A percentile compares a stretch with the other conserved stretches of the same genome.
phyloP scores from a whole-genome alignment of 192 early-diverging fungal species.

The Backusella liffmaniae region DNA sequence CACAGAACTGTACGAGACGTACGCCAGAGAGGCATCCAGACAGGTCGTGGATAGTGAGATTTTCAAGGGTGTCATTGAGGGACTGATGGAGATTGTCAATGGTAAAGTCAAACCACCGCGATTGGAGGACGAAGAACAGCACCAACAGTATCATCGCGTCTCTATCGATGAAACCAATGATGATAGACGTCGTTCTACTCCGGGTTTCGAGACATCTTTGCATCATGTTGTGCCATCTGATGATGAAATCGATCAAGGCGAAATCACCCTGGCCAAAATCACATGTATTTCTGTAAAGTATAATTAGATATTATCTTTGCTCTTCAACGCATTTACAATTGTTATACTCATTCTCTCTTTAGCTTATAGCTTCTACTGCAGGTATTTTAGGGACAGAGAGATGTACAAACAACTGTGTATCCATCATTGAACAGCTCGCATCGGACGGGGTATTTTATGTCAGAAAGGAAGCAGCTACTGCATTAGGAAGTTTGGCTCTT shows the following conservation, averaged over 20 bases:
- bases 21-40: background rate
- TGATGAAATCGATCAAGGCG: slow-evolving; percentile 35
- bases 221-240: background rate
- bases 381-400: slow-evolving; percentile 42
- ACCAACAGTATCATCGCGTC: slow-evolving; percentile 6
- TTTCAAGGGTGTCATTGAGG: slow-evolving; percentile 48
- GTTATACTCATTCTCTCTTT: background rate
- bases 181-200: slow-evolving; percentile 6
- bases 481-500: slow-evolving; percentile 41
- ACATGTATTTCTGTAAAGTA: slow-evolving; percentile 36
- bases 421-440: slow-evolving; percentile 47
- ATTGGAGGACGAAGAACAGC: background rate
- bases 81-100: slow-evolving; percentile 33
- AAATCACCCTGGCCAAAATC: slow-evolving; percentile 37
- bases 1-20: slow-evolving; percentile 27
- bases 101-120: slow-evolving; percentile 17
- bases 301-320: background rate
- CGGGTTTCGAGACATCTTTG: slow-evolving; percentile 23
- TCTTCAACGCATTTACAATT: no score
- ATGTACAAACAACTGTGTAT: slow-evolving; percentile 44
- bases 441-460: slow-evolving; percentile 52
- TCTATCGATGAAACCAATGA: slow-evolving; percentile 12
- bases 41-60: slow-evolving; percentile 50
- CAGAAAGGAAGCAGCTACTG: slow-evolving; percentile 49
- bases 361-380: slow-evolving; percentile 50